A percentile compares a stretch with the other conserved stretches of the same genome.
phyloP scores from a whole-genome alignment of 805 yeast species.

The Candida namnaoensis region DNA sequence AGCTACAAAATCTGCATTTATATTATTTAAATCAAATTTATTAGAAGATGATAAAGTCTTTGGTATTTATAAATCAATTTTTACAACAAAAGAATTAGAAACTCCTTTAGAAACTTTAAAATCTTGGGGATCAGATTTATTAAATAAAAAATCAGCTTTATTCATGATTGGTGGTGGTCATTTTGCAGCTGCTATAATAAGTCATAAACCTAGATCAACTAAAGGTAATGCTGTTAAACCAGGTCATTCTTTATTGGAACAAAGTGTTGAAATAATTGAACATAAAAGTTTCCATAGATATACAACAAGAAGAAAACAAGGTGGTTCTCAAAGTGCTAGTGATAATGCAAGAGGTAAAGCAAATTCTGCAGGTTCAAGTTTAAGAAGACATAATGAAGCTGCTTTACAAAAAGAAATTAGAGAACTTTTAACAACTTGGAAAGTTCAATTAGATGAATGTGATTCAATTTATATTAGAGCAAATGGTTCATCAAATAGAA shows the following conservation, averaged over 20 bases:
- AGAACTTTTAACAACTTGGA: constrained; percentile 62
- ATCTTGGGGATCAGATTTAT: constrained; percentile 20
- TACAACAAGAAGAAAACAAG: constrained; percentile 94
- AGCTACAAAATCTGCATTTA: constrained; percentile 63
- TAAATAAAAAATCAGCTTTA: constrained; percentile 51
- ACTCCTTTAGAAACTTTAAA: constrained; percentile 44
- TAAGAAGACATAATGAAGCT: constrained; percentile 85
- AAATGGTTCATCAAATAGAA: constrained; percentile 60
- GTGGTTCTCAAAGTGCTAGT: constrained; percentile 91
- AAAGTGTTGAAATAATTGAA: constrained; percentile 54
- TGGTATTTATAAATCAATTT: constrained; percentile 61
- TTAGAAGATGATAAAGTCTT: constrained; percentile 40
- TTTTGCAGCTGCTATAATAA: constrained; percentile 90
- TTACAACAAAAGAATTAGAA: constrained; percentile 31
- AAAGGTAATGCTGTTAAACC: constrained; percentile 47
- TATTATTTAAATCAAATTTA: constrained; percentile 43
- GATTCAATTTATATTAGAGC: constrained; percentile 73
- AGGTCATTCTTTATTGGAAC: constrained; percentile 43
- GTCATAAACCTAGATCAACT: constrained; percentile 52
- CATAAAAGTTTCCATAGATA: constrained; percentile 91
- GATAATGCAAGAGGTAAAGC: constrained; percentile 94
- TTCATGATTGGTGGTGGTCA: constrained; percentile 98
- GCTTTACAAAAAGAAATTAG: constrained; percentile 75
- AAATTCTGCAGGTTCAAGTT: constrained; percentile 87
- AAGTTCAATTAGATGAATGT: constrained; percentile 46